Base-by-base conservation (phyloP, 1,284 basidiomycete species). In the Ustilago xerochloae region DNA sequence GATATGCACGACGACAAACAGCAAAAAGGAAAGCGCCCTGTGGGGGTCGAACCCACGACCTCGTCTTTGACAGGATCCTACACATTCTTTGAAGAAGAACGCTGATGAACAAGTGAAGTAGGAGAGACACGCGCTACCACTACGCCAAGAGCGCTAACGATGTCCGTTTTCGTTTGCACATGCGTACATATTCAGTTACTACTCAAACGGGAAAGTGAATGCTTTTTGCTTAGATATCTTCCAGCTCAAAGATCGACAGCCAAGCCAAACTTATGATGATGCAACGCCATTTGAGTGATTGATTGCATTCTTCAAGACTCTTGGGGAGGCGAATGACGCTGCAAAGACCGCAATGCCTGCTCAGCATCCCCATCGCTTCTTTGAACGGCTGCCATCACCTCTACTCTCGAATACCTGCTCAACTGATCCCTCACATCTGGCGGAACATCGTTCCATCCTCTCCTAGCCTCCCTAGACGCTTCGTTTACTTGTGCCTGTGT, bases 81-180 rank as follows among this genome's bases (percentile, higher is more conserved):
- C 49, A 41, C 33, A 4, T 33, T 35, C 15, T 18, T 26, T 28
- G 41, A 38, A 20, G 9, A n/a, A n/a, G n/a, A n/a, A n/a, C n/a
- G n/a, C n/a, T n/a, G n/a, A n/a, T n/a, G n/a, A n/a, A n/a, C n/a
- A n/a, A n/a, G 9, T 7, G 10, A 29, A 46, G 56, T 69, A 69
- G 66, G 66, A 69, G 66, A 69, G 66, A 69, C 66, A 69, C 66
- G 66, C 66, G 60, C 66, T 69, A 69, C 66, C 66, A 69, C 66
- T 69, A 46, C 60, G 66, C 66, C 66, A 69, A 69, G 66, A 63
- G 66, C 61, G 66, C 66, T 52, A 51, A 50, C 30, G 30, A 43
- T 43, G 26, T 16, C 4, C 1, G n/a, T n/a, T 4, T 33, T 1
- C 24, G 0, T 13, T 18, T 13, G 5, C 3, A 43, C 22, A 13